These are phyloP conservation scores for Suillus spraguei DNA, from an alignment of 768 basidiomycete species.

Conservation along the genomic window DNA sequence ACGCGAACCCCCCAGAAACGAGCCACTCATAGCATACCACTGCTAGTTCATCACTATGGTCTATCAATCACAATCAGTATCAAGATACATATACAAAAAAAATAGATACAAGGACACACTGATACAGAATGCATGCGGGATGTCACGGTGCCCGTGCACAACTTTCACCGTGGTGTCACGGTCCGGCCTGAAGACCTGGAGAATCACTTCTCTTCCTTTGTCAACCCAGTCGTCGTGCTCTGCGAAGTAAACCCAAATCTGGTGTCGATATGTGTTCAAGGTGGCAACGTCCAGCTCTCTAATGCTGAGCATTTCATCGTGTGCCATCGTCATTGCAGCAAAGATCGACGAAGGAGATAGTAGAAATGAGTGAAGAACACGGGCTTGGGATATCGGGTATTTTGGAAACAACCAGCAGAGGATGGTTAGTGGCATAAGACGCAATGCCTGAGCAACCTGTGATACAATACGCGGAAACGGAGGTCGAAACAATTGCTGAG, in stretches of 20 bases:
- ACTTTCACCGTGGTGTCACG: conserved; percentile 36
- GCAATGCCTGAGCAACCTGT: conserved; percentile 44
- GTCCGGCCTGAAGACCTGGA: conserved; percentile 42
- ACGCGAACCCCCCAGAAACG: conserved; percentile 8
- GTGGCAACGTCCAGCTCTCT: conserved; percentile 49
- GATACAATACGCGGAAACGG: conserved; percentile 49
- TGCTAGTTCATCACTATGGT: conserved; percentile 54
- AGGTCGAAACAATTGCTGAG: conserved; percentile 49
- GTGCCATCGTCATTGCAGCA: conserved; percentile 60
- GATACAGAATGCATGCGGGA: conserved; percentile 78
- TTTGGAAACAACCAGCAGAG: conserved; percentile 47
- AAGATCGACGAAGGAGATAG: conserved; percentile 52
- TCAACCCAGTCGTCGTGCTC: conserved; percentile 72
- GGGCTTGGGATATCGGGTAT: conserved; percentile 52
- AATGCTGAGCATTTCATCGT: conserved; percentile 70
- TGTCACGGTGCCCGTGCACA: conserved; percentile 45
- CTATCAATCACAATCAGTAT: conserved; percentile 31
- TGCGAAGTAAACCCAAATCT: conserved; percentile 60
- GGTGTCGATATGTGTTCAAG: conserved; percentile 41
- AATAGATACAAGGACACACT: conserved; percentile 43
- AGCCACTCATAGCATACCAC: conserved; percentile 52
- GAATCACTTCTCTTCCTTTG: conserved; percentile 47
- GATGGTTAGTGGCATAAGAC: conserved; percentile 43
- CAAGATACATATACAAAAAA: neutral
- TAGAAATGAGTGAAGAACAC: conserved; percentile 51